Conservation (phyloP, 2,329 filamentous ascomycete genomes). For the Botrytis sinoallii region DNA sequence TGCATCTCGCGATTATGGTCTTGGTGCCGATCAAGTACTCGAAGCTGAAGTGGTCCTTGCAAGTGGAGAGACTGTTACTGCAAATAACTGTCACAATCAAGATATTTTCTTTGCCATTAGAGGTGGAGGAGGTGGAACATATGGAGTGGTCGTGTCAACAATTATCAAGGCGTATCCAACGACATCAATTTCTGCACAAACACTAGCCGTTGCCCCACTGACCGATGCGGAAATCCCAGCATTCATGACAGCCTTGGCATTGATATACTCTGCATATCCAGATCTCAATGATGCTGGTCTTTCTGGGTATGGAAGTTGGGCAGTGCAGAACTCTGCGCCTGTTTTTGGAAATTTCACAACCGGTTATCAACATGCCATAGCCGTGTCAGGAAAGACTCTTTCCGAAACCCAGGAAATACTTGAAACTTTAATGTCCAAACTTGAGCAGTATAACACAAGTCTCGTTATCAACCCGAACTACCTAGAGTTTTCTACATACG, state of each 20-base stretch:
- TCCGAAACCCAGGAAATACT: conserved; percentile 27
- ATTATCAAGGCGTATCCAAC: conserved; percentile 44
- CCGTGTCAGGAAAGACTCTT: conserved; percentile 33
- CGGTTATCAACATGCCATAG: conserved; percentile 36
- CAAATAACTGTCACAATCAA: conserved; percentile 26
- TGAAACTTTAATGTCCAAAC: conserved; percentile 10
- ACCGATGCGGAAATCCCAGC: conserved; percentile 31
- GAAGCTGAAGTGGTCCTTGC: conserved; percentile 35
- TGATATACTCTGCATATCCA: conserved; percentile 37
- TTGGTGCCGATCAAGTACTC: conserved; percentile 46
- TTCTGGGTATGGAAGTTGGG: conserved; percentile 34
- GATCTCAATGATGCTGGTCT: conserved; percentile 38
- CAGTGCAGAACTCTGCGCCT: conserved; percentile 28
- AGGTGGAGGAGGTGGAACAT: conserved; percentile 38
- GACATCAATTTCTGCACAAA: conserved; percentile 30
- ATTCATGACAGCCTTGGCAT: conserved; percentile 32
- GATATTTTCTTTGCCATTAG: conserved; percentile 41
- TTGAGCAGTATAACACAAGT: conserved; percentile 11
- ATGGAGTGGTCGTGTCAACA: conserved; percentile 40
- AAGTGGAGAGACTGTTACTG: conserved; percentile 33
- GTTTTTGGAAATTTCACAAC: conserved; percentile 33
- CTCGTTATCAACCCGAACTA: conserved; percentile 22
- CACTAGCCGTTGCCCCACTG: conserved; percentile 30
- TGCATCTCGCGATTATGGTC: conserved; percentile 41
- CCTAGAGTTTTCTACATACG: conserved; percentile 31